Evolutionary conservation across 75 land plant genomes (phyloP), one percentile per base, ranked within the genome.

Genomic region (Azolla pinnata): DNA sequence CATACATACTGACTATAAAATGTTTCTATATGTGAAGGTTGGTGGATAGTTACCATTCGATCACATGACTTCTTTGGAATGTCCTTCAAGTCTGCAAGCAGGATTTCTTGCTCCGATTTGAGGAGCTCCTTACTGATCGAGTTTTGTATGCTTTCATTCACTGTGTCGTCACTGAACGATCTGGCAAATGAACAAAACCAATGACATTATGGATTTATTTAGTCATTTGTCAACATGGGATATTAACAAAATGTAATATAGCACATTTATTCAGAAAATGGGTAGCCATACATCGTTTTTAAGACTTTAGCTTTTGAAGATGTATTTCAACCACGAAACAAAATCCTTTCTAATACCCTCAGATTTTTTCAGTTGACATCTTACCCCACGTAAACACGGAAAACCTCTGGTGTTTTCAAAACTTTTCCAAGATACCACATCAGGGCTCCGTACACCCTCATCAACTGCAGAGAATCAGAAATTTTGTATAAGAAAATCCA

Each of bases 371-470:
- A n/a, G n/a, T n/a, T n/a, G n/a, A n/a, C n/a, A n/a, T n/a, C 82
- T 10, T 76, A 88, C 97, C 97, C 97, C 65, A 92, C 85, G 64
- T 92, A 92, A 24, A 92, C 95, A 31, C 97, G 80, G 67, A 71
- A 67, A 29, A 92, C 97, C 68, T 92, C 97, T 18, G 97, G 97
- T 49, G 97, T 92, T 46, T 92, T 92, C 53, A 92, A 52, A 26
- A 92, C 97, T 74, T 92, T 92, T 34, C 97, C 97, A 40, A 92
- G 85, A 14, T 96, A 92, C 97, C 97, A 92, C 97, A 92, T 92
- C 59, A 92, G 59, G 46, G 97, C 97, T 33, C 97, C 97, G 74
- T 92, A 92, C 8, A 92, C 97, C 62, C 97, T 85, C 90, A 92
- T 92, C 26, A 88, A 76, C 97, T 92, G 70, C 61, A 68, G 66